Evolutionary conservation across 257 asterid genomes (phyloP), one percentile per base, ranked within the genome.

Genomic region (Rauvolfia tetraphylla): DNA sequence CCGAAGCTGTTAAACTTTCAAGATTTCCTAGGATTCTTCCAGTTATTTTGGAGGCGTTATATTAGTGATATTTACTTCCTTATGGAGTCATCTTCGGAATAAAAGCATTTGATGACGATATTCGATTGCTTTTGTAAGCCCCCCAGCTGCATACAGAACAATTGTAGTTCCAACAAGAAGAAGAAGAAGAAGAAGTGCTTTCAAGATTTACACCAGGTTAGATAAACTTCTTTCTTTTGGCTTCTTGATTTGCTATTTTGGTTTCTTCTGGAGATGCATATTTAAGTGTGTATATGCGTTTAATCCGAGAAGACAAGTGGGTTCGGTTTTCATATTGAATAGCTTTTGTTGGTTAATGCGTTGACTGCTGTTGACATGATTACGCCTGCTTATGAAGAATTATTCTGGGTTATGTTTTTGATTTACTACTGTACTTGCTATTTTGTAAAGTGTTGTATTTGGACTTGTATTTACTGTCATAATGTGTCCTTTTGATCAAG

Each of bases 191-290:
- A 72, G 51, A 53, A 71, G 69, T 12, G 67, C 54, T 69, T 62
- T 71, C 78, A 44, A 66, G 76, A 77, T 71, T 80, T 61, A 67
- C 23, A 65, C 23, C 57, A 72, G 84, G 84, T 76, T 39, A 48
- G 76, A 42, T 34, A 3, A 49, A 0, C 18, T 74, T 75, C 10
- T 56, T 38, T 34, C 3, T 68, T n/a, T 66, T 79, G 42, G 57
- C 42, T 65, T 57, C 65, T 77, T 38, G 11, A 7, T 46, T 38
- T 31, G 3, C 29, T 36, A 27, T 29, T n/a, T 22, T 31, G 57
- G 29, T 56, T 57, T 54, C 59, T 75, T 65, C 27, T 48, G 8
- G 3, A 39, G 34, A 9, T 63, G 57, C 58, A 58, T 74, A 27
- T 57, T 58, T 3, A 46, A 25, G 27, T 20, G 17, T 66, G 5